A percentile compares a stretch with the other conserved stretches of the same genome.
Conservation (phyloP, 2,329 filamentous ascomycete genomes). For the Leptoxyphium fumago region DNA sequence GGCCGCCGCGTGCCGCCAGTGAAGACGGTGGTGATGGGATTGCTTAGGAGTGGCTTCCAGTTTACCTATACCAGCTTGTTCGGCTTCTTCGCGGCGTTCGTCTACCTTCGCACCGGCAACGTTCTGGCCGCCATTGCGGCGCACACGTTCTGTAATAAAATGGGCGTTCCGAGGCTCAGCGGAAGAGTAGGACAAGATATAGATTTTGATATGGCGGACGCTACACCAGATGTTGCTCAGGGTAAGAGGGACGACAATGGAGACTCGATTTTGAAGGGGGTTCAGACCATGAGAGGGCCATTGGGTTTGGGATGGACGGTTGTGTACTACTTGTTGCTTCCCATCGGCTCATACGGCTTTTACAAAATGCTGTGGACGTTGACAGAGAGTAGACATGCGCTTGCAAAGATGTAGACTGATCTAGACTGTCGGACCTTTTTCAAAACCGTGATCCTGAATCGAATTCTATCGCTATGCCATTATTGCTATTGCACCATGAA, state of each 20-base stretch:
- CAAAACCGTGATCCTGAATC: not conserved
- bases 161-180: slow-evolving; percentile 78
- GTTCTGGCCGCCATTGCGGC: slow-evolving; percentile 59
- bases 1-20: slow-evolving; percentile 7
- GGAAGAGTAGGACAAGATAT: slow-evolving; percentile 50
- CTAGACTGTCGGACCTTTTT: not conserved
- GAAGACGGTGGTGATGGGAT: slow-evolving; percentile 14
- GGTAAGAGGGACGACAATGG: slow-evolving; percentile 13
- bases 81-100: slow-evolving; percentile 80
- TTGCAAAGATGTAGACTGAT: slow-evolving; percentile 18
- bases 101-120: slow-evolving; percentile 75
- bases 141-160: slow-evolving; percentile 84
- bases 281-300: slow-evolving; percentile 12
- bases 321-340: slow-evolving; percentile 63
- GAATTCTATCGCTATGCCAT: not conserved
- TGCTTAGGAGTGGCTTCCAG: slow-evolving; percentile 65
- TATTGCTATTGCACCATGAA: no score
- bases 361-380: slow-evolving; percentile 55
- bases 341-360: slow-evolving; percentile 58
- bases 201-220: slow-evolving; percentile 14
- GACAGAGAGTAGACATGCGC: slow-evolving; percentile 47
- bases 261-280: slow-evolving; percentile 13
- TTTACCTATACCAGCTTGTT: slow-evolving; percentile 86
- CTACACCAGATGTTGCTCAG: slow-evolving; percentile 17
- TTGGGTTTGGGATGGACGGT: slow-evolving; percentile 50